These are phyloP conservation scores for Flaveria floridana DNA, from an alignment of 140 eudicot genomes.

Conservation along the genomic window DNA sequence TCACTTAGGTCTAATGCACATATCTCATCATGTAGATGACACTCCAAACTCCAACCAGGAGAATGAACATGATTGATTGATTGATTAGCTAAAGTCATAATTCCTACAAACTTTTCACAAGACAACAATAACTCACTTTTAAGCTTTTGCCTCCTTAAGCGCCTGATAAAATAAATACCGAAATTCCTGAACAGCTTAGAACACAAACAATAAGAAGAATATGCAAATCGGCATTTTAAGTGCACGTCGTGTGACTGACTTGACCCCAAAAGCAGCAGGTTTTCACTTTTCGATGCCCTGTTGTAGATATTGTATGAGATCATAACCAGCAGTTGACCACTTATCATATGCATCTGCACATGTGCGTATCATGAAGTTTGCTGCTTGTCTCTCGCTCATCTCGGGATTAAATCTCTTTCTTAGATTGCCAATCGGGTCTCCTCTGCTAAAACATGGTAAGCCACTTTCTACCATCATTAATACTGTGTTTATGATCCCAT, in stretches of 20 bases:
- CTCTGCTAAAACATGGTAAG: slow-evolving; percentile 95
- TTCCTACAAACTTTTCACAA: slow-evolving; percentile 24
- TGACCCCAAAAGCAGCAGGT: neutral
- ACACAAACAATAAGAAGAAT: slow-evolving; percentile 23
- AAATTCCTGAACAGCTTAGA: slow-evolving; percentile 21
- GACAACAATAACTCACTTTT: slow-evolving; percentile 23
- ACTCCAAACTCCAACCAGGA: neutral
- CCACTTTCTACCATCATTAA: slow-evolving; percentile 89
- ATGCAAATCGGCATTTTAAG: neutral
- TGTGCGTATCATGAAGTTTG: slow-evolving; percentile 82
- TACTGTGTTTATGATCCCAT: slow-evolving; percentile 85
- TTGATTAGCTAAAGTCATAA: slow-evolving; percentile 18
- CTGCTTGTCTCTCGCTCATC: slow-evolving; percentile 97
- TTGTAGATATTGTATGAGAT: slow-evolving; percentile 90
- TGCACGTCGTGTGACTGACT: neutral
- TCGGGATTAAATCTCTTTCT: slow-evolving; percentile 95
- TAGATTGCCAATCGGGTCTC: slow-evolving; percentile 92
- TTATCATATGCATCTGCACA: slow-evolving; percentile 96
- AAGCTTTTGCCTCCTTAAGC: neutral
- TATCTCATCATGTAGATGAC: slow-evolving; percentile 3
- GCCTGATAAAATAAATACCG: neutral
- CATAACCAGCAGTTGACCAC: slow-evolving; percentile 99
- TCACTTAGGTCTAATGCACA: neutral
- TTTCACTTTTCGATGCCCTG: slow-evolving; percentile 91
- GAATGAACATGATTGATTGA: slow-evolving; percentile 2